Conservation (phyloP, 352 stramenopile species). For the Pythium pyrilobum region DNA sequence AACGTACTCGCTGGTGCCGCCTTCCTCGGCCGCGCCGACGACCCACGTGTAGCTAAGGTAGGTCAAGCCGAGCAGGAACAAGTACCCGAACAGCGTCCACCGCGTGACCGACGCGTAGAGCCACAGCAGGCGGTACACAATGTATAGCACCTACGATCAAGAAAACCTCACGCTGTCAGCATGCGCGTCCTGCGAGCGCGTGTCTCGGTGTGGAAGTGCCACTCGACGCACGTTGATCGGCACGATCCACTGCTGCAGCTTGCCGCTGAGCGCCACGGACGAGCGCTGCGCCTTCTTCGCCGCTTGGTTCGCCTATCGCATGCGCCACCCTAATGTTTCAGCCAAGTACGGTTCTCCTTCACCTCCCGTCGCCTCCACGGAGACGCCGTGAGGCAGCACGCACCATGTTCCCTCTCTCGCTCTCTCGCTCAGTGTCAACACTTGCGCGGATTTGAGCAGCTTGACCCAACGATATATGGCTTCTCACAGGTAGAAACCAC, state of each 20-base stretch:
- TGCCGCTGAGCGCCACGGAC: slow-evolving; percentile 59
- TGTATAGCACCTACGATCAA: slow-evolving; percentile 47
- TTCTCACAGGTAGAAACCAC: no score
- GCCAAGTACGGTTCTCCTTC: neutral
- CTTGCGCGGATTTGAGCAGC: no score
- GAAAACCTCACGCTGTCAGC: neutral
- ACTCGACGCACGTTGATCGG: slow-evolving; percentile 76
- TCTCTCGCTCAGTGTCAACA: no score
- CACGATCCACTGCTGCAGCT: slow-evolving; percentile 75
- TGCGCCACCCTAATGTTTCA: slow-evolving; percentile 1
- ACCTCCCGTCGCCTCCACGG: neutral
- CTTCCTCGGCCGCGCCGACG: slow-evolving; percentile 68
- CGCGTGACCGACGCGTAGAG: slow-evolving; percentile 52
- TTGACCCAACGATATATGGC: no score
- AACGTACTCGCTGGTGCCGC: slow-evolving; percentile 66
- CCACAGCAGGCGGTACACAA: slow-evolving; percentile 75
- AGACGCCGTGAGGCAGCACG: neutral
- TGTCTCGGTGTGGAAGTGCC: no score
- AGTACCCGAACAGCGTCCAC: slow-evolving; percentile 69
- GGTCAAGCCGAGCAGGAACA: slow-evolving; percentile 55
- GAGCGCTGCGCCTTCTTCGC: slow-evolving; percentile 79
- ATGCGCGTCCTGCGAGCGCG: no score
- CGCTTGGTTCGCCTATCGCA: slow-evolving; percentile 67
- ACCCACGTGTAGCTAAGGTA: slow-evolving; percentile 83
- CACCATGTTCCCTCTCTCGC: no score